These are phyloP conservation scores for Ascobolus immersus DNA, from an alignment of 495 filamentous ascomycete species.

Conservation along the genomic window DNA sequence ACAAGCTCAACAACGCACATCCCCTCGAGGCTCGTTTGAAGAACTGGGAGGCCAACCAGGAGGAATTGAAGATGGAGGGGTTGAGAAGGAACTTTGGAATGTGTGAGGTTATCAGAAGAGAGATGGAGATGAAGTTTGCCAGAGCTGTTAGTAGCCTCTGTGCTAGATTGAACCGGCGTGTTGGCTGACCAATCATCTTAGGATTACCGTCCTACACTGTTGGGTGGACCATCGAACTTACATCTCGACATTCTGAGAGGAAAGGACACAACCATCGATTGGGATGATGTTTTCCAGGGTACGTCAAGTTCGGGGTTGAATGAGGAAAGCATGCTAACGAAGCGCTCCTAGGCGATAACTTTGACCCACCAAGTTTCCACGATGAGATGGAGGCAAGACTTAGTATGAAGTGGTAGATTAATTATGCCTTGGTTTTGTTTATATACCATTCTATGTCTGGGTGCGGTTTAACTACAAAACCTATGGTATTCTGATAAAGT, in stretches of 20 bases:
- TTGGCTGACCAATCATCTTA: conserved; percentile 23
- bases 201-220: conserved; percentile 15
- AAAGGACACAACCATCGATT: conserved; percentile 45
- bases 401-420: conserved; percentile 37
- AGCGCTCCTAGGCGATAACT: conserved; percentile 28
- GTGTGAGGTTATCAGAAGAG: conserved; percentile 75
- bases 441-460: neutral
- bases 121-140: conserved; percentile 80
- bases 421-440: conserved; percentile 1
- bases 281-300: conserved; percentile 78
- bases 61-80: conserved; percentile 60
- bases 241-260: conserved; percentile 53
- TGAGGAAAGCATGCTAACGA: neutral
- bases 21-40: conserved; percentile 74
- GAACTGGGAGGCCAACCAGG: conserved; percentile 63
- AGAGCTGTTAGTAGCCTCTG: conserved; percentile 18
- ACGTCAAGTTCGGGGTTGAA: neutral
- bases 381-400: conserved; percentile 84
- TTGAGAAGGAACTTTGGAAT: conserved; percentile 71
- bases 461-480: neutral
- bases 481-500: neutral
- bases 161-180: conserved; percentile 4
- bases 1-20: conserved; percentile 29
- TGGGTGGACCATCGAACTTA: conserved; percentile 21
- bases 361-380: conserved; percentile 45